phyloP scores from a whole-genome alignment of 2,329 filamentous ascomycete species.

The Alternaria triticimaculans region DNA sequence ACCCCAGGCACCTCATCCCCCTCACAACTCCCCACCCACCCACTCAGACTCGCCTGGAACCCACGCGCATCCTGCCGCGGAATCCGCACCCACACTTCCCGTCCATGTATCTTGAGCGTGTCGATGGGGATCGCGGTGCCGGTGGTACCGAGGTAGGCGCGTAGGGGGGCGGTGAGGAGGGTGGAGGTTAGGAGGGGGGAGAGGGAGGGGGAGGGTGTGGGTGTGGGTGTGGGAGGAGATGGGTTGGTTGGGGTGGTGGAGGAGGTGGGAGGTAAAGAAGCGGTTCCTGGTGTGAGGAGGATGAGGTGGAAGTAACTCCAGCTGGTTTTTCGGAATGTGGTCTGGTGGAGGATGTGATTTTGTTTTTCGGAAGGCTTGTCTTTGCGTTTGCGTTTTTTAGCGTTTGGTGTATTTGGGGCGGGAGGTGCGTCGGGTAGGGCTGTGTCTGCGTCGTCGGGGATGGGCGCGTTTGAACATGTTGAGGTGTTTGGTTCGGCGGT shows the following conservation, averaged over 20 bases:
- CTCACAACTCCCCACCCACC: slow-evolving; percentile 37
- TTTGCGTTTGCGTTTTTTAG: slow-evolving; percentile 22
- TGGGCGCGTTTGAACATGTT: not conserved
- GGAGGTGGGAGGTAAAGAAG: not conserved
- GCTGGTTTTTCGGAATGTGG: slow-evolving; percentile 48
- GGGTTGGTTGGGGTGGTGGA: slow-evolving; percentile 51
- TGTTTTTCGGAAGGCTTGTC: slow-evolving; percentile 6
- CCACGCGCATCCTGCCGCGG: slow-evolving; percentile 34
- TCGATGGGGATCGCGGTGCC: slow-evolving; percentile 73
- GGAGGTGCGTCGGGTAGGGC: not conserved
- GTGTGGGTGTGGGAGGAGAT: not conserved
- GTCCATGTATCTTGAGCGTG: slow-evolving; percentile 61
- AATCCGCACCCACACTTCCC: slow-evolving; percentile 33
- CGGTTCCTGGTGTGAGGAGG: slow-evolving; percentile 33
- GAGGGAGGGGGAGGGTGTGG: not conserved
- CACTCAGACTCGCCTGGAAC: slow-evolving; percentile 29
- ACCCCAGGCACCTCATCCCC: slow-evolving; percentile 22
- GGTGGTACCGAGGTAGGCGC: slow-evolving; percentile 72
- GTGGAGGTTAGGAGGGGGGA: slow-evolving; percentile 69
- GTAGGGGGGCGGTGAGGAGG: slow-evolving; percentile 68
- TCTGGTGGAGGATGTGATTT: slow-evolving; percentile 35
- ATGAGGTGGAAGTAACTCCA: slow-evolving; percentile 54
- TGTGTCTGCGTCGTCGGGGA: not conserved
- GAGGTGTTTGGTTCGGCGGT: not conserved
- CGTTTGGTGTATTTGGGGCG: not conserved